Base-by-base conservation (phyloP, 164 flowering plant species). In the Nymphaea thermarum region DNA sequence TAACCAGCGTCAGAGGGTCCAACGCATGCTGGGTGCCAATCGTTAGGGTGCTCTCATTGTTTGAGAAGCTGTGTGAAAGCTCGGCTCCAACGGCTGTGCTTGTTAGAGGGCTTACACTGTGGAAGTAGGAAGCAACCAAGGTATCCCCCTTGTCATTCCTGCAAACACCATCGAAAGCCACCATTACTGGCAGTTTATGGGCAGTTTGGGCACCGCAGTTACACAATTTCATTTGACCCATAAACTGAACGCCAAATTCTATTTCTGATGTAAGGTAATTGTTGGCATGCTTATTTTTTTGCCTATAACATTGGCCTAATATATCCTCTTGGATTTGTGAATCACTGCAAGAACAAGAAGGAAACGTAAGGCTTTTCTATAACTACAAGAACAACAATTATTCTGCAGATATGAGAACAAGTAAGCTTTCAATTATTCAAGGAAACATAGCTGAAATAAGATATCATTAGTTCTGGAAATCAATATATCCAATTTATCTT, bases 31-130 rank as follows among this genome's bases (percentile, higher is more conserved):
- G 90, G 41, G 86, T 70, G 5, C 87, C 90, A 53, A 84, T 43
- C 0, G 82, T 80, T 43, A 86, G 68, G 44, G 82, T 86, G 64
- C 78, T 86, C 70, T 77, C 78, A 36, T 76, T 75, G 70, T 74
- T 76, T 43, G 87, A 77, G 68, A 84, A 74, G 73, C 75, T 77
- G 65, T 80, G 83, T 44, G 70, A 65, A 63, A 86, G 76, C 75
- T 84, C 90, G 0, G 81, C 87, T n/a, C 90, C 87, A 43, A 84
- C 86, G 17, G 87, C 82, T 36, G 86, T 81, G 72, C 70, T 76
- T 18, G 75, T 82, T 71, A 77, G 12, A 43, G 77, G 80, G 67
- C 71, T 78, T 71, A 85, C 83, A 4, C 43, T 64, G 67, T 85
- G 87, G 69, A 81, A 84, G 74, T 82, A 84, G 43, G 89, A 82